Evolutionary conservation across 306 rosid genomes (phyloP), one percentile per base, ranked within the genome.

Genomic region (Ormosia semicastrata): DNA sequence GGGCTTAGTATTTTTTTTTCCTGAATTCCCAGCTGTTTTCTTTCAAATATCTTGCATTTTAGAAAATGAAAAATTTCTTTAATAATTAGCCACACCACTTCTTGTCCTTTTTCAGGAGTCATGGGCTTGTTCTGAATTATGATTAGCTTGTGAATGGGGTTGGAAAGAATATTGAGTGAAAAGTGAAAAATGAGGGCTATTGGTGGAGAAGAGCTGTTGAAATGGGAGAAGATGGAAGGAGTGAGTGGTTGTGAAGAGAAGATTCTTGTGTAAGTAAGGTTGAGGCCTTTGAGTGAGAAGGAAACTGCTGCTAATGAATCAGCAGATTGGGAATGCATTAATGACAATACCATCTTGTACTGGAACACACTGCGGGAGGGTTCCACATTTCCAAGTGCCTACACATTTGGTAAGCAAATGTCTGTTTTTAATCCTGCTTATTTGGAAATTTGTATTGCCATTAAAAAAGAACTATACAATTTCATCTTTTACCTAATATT

Each of bases 241-340:
- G 73, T 56, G 33, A 85, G 80, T 69, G 90, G 89, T 34, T 92
- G 88, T 2, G 97, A 93, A 83, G 99, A 96, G 94, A 96, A 96
- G 95, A 96, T 96, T 63, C 91, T 93, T 74, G 99, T 96, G 86
- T 76, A 90, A 77, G 87, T 96, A 73, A 89, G 99, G 86, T 75
- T 96, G 82, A 93, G 99, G 87, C 99, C 99, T 81, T 78, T 96
- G 84, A 91, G 52, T 66, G 97, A 91, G 76, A 96, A 89, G 92
- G 99, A 96, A 90, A 70, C 73, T 85, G 34, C 82, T 10, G 83
- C 86, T 2, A 89, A 72, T 86, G 98, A 96, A 84, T 92, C 85
- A 12, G 92, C 97, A 73, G 98, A 96, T 57, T 96, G 99, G 99
- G 99, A 96, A 86, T 93, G 98, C 91, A 93, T 96, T 85, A 93